Base-by-base conservation (phyloP, 208 protist species). In the Trypanosoma congolense region DNA sequence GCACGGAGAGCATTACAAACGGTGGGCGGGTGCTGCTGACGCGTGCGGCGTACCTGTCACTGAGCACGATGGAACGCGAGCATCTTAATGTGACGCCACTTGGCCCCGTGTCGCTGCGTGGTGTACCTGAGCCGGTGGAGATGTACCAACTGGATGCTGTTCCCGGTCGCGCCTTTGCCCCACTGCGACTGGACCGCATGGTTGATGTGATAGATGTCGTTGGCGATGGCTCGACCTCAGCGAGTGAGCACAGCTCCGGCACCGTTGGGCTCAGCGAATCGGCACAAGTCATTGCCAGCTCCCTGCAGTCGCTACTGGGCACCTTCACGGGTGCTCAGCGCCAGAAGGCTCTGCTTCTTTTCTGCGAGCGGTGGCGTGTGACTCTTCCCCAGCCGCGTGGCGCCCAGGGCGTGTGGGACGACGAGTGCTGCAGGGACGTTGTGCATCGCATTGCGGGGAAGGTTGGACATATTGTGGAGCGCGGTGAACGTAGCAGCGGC, bases 141-240 rank as follows among this genome's bases (percentile, higher is more conserved):
- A 77, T 82, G 65, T 78, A 67, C 58, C 71, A 82, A 62, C 58
- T 82, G 48, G 64, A 78, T 57, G 33, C 57, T 8, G 61, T 77
- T 38, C 55, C 43, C 2, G 75, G 75, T 8, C 75, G 75, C 26
- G 18, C 31, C 14, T 70, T 64, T 56, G 55, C 56, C 26, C 18
- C 29, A 10, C 57, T 82, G 61, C 75, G 75, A 3, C 73, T 69
- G 19, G 75, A 82, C 33, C 33, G 33, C 9, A 12, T 38, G 33
- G 9, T 38, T 6, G 33, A 38, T 38, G 33, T 38, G 33, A 6
- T 38, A 16, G 33, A 38, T 38, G 12, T 38, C 33, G 6, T 38
- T 38, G 33, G 33, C 6, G 33, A 38, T 6, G 33, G 33, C 33
- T 6, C 33, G 12, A 12, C 33, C 33, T 38, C 33, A 6, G 12